Base-by-base conservation (phyloP, 2,329 filamentous ascomycete genomes). In the Elsinoe fawcettii region DNA sequence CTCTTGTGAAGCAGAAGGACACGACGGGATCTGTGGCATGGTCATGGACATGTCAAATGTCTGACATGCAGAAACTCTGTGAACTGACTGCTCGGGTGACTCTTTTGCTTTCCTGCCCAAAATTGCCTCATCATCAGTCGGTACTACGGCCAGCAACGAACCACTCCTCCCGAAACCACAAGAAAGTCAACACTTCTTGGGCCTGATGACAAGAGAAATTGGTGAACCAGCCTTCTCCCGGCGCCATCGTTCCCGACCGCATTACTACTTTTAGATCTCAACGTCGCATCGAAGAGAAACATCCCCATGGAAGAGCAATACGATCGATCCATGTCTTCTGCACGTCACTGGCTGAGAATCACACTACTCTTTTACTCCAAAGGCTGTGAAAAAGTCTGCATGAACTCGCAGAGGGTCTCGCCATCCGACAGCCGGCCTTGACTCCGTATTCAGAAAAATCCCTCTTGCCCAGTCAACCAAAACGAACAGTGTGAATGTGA, bases 321-420 rank as follows among this genome's bases (percentile, higher is more conserved):
- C 25, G 46, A 51, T 51, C 16, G 16, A 18, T 11, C 34, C n/a
- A 18, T 27, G 20, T 25, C 23, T 12, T 39, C 49, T 53, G 32
- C 49, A 53, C 49, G 49, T 53, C 49, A 53, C 30, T 53, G 16
- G 37, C 32, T 37, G 30, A 30, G 22, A 49, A 30, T 16, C n/a
- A n/a, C n/a, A n/a, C n/a, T n/a, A n/a, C n/a, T n/a, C n/a, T n/a
- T 30, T 23, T 30, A 30, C 27, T 30, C 27, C 27, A 22, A 37
- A 11, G 22, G 22, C n/a, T n/a, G 20, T 39, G 12, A 51, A 32
- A 51, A 16, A 51, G 23, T 22, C 16, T 51, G 46, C 46, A 51
- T 36, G 46, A 51, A 51, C 46, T 32, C 27, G 9, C 11, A 6
- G 46, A 51, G 46, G 46, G 46, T 51, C 46, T 18, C 14, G 22